A percentile compares a stretch with the other conserved stretches of the same genome.
Evolutionary conservation across 371 early-diverging fungal species (phyloP).

Genomic region (Mucor lusitanicus): DNA sequence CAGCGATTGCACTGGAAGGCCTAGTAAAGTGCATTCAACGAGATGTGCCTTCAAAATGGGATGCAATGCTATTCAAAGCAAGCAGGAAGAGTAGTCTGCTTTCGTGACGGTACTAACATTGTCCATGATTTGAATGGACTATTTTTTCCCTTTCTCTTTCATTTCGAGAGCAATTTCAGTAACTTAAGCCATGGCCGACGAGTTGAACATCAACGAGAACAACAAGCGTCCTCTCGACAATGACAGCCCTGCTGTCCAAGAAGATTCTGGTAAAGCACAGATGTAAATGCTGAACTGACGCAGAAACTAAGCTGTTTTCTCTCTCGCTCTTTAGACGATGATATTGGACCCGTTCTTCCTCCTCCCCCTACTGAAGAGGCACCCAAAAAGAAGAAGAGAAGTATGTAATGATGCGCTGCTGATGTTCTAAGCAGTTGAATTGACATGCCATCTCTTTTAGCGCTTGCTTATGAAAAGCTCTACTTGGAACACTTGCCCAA

Average conservation of each 20-base stretch:
- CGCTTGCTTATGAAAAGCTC: constrained; percentile 73
- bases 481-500: constrained; percentile 78
- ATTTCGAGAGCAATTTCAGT: background rate
- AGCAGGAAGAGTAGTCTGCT: background rate
- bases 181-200: constrained; percentile 19
- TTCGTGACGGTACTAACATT: background rate
- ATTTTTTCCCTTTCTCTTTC: background rate
- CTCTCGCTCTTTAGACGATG: constrained; percentile 25
- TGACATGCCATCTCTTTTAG: constrained; percentile 24
- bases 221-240: constrained; percentile 30
- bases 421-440: background rate
- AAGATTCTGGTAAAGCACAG: constrained; percentile 21
- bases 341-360: constrained; percentile 46
- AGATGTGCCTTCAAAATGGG: too few relatives aligned
- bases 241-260: background rate
- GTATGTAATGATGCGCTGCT: background rate
- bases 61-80: background rate
- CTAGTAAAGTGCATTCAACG: too few relatives aligned
- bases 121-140: background rate
- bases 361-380: constrained; percentile 30
- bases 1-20: too few relatives aligned
- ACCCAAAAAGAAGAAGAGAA: constrained; percentile 44
- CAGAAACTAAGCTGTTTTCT: background rate
- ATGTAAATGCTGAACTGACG: background rate
- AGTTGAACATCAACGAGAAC: constrained; percentile 19